Base-by-base conservation (phyloP, 768 basidiomycete species). In the Leucocoprinus sp. region DNA sequence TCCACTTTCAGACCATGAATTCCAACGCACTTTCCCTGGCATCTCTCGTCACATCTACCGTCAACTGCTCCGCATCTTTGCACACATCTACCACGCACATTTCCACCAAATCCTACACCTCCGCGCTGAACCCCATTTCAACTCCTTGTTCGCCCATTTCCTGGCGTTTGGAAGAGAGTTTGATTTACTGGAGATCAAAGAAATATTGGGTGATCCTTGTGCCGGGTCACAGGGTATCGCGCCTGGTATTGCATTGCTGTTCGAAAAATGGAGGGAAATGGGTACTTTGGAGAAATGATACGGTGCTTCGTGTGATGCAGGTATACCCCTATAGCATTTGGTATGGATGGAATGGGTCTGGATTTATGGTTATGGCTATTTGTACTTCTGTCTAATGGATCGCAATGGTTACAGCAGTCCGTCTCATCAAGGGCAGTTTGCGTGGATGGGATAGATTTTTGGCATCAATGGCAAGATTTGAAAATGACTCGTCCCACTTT, bases 121-220 rank as follows among this genome's bases (percentile, higher is more conserved):
- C 19, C 88, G 90, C 31, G 82, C 86, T 8, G 95, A 98, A 59
- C 89, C 89, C 0, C 93, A 95, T 61, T 93, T 95, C 69, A 95
- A 95, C 63, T 95, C 92, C 3, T 80, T 98, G 28, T 98, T 98
- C 63, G 95, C 95, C 0, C 95, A 98, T 64, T 99, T 96, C 68
- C 71, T 98, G 41, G 92, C 93, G 0, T 98, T 98, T 56, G 95
- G 95, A 0, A 76, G 77, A 52, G 91, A 97, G 63, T 98, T 93
- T 63, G 89, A 97, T 56, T 61, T 98, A 49, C 61, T 97, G 52
- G 91, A 95, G 42, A 71, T 84, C 50, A 89, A 84, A 64, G 95
- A 98, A 60, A 78, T 96, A 59, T 84, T 76, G 50, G 88, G 88
- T 1, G 66, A 78, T 35, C 57, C 76, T 2, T 74, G 71, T 31